Conservation (phyloP, 2,329 filamentous ascomycete genomes). For the Colletotrichum truncatum region DNA sequence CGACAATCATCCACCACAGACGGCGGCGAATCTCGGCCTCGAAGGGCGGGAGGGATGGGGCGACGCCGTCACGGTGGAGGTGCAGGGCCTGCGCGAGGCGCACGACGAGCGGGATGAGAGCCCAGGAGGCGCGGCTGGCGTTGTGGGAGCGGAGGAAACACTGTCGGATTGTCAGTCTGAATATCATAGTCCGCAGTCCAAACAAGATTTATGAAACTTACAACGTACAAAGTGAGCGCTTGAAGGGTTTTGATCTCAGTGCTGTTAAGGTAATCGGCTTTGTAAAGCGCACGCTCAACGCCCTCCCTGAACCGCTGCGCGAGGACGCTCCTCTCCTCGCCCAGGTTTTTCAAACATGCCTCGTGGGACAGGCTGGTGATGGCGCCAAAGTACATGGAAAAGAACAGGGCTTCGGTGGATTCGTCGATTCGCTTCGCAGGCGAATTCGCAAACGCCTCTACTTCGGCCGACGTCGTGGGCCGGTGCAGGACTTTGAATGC, state of each 20-base stretch:
- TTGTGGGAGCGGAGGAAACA: conserved; percentile 48
- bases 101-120: conserved; percentile 48
- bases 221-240: conserved; percentile 51
- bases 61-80: conserved; percentile 53
- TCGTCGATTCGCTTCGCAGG: conserved; percentile 33
- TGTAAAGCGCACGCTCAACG: conserved; percentile 48
- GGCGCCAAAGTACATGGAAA: conserved; percentile 54
- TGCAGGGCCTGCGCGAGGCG: conserved; percentile 53
- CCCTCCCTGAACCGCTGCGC: conserved; percentile 41
- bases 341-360: conserved; percentile 42
- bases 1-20: conserved; percentile 70
- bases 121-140: conserved; percentile 51
- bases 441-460: conserved; percentile 38
- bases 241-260: conserved; percentile 50
- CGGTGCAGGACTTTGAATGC: conserved; percentile 55
- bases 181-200: neutral
- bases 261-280: conserved; percentile 53
- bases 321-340: conserved; percentile 44
- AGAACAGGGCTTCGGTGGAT: conserved; percentile 47
- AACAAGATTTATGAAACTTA: conserved; percentile 26
- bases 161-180: conserved; percentile 16
- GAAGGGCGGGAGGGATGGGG: conserved; percentile 52
- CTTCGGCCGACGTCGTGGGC: conserved; percentile 44
- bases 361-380: conserved; percentile 43
- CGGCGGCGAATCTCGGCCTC: conserved; percentile 68